Evolutionary conservation across 73 alveolate species (phyloP), one percentile per base, ranked within the genome.

Genomic region (Symbiodinium pilosum): DNA sequence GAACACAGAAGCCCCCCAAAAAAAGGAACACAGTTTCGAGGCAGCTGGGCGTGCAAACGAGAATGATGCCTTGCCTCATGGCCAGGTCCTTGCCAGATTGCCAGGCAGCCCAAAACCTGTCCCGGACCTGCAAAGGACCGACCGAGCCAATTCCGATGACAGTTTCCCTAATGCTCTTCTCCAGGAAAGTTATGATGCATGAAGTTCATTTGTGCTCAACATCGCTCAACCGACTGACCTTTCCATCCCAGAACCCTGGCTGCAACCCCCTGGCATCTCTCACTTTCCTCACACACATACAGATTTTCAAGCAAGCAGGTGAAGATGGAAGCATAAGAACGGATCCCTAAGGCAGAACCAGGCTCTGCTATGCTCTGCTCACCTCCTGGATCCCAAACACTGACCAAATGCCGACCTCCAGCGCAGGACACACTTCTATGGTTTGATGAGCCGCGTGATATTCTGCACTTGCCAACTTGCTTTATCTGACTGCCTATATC

Each of bases 41-140:
- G n/a, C n/a, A n/a, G n/a, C n/a, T n/a, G n/a, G n/a, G n/a, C n/a
- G n/a, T n/a, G n/a, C n/a, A n/a, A n/a, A n/a, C n/a, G n/a, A n/a
- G n/a, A n/a, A n/a, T n/a, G n/a, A n/a, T n/a, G n/a, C n/a, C n/a
- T n/a, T n/a, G n/a, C 34, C 51, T 40, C 64, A 83, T 83, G 39
- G 91, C 68, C 38, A 40, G 54, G 36, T 40, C 91, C 34, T 83
- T 83, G 28, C 91, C 91, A 83, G 91, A 83, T 39, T 83, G 91
- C 91, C 91, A 83, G 6, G 91, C 91, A 14, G 54, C 91, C 91
- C 91, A 83, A n/a, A 83, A 83, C 68, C 64, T 24, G 64, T 40
- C 91, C 30, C 91, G 56, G 38, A 83, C 91, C 91, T 83, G n/a
- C 39, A 24, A 40, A 28, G 30, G 52, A 8, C 32, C 5, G 56